Evolutionary conservation across 1,284 basidiomycete species (phyloP).

Genomic region (Phellinidium pouzarii): DNA sequence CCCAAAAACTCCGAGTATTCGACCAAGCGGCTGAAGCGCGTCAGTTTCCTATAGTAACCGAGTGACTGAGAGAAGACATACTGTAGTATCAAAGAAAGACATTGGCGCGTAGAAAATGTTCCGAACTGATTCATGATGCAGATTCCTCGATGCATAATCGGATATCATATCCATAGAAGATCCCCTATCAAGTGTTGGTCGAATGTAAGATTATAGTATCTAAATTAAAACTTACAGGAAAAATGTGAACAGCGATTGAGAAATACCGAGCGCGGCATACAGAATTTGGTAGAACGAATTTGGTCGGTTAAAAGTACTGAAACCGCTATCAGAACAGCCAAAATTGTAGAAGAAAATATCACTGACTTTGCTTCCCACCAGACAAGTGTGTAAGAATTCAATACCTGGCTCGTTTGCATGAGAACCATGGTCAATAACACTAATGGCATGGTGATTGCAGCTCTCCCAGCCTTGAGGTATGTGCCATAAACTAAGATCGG

Average conservation of each 20-base stretch:
- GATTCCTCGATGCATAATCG: constrained; percentile 50
- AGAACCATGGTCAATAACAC: constrained; percentile 48
- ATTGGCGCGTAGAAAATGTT: constrained; percentile 64
- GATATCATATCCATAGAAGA: constrained; percentile 49
- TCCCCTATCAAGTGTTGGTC: constrained; percentile 35
- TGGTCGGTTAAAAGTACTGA: constrained; percentile 40
- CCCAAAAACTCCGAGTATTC: constrained; percentile 59
- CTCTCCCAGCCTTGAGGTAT: constrained; percentile 62
- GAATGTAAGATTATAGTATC: constrained; percentile 18
- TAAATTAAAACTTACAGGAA: constrained; percentile 33
- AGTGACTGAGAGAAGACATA: constrained; percentile 25
- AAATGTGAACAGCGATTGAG: constrained; percentile 61
- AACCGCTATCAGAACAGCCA: constrained; percentile 4
- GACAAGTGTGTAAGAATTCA: constrained; percentile 56
- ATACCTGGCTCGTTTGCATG: constrained; percentile 57
- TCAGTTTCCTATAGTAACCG: not conserved
- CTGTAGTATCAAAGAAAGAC: constrained; percentile 66
- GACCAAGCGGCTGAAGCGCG: constrained; percentile 46
- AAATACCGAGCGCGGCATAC: constrained; percentile 60
- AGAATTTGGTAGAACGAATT: constrained; percentile 66
- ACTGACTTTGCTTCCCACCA: constrained; percentile 68
- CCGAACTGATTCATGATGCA: constrained; percentile 47
- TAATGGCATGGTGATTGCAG: constrained; percentile 48
- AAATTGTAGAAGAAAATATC: not conserved
- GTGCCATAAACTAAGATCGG: constrained; percentile 51